phyloP scores from a whole-genome alignment of 2,329 filamentous ascomycete species.

The Botryotinia narcissicola region DNA sequence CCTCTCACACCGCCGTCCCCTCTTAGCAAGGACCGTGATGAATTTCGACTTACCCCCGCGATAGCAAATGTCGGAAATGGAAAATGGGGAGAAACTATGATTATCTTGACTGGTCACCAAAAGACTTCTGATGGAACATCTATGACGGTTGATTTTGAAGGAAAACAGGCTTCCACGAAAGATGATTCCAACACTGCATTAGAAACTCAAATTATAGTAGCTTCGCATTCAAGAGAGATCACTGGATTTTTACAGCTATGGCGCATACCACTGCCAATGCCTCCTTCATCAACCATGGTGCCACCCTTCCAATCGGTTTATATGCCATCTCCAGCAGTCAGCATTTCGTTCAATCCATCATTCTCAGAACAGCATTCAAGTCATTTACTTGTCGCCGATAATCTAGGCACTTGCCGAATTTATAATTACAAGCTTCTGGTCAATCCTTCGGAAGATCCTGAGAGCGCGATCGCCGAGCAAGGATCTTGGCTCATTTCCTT shows the following conservation, averaged over 20 bases:
- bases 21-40: conserved; percentile 54
- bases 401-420: conserved; percentile 56
- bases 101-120: conserved; percentile 52
- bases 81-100: conserved; percentile 61
- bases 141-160: conserved; percentile 45
- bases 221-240: conserved; percentile 58
- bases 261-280: conserved; percentile 49
- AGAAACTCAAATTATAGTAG: conserved; percentile 53
- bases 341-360: conserved; percentile 60
- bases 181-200: conserved; percentile 23
- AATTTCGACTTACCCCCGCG: conserved; percentile 51
- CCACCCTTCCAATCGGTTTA: conserved; percentile 61
- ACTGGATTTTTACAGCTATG: conserved; percentile 58
- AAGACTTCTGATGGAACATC: conserved; percentile 55
- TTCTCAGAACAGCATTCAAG: conserved; percentile 44
- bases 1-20: conserved; percentile 61
- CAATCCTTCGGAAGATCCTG: conserved; percentile 46
- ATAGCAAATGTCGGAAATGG: conserved; percentile 57
- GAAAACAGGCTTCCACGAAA: conserved; percentile 40
- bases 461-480: conserved; percentile 41
- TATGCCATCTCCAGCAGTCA: conserved; percentile 52
- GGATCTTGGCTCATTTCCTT: conserved; percentile 65
- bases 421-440: conserved; percentile 59
- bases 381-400: conserved; percentile 57
- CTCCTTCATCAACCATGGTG: conserved; percentile 35